Evolutionary conservation across 352 stramenopile species (phyloP), one percentile per base, ranked within the genome.

Genomic region (Phytopythium mirpurense): DNA sequence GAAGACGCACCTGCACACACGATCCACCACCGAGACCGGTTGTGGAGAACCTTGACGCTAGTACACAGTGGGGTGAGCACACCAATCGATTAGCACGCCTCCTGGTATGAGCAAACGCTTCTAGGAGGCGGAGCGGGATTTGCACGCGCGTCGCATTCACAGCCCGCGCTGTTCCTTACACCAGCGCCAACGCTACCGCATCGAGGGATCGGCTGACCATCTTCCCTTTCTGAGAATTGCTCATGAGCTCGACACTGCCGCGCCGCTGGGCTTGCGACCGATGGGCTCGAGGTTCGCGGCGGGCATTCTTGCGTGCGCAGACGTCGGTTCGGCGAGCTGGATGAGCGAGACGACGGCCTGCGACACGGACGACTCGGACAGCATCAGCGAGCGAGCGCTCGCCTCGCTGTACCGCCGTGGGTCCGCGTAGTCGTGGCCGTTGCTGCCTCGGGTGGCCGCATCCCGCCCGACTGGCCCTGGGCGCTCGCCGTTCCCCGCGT

Each of bases 261-360:
- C 36, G 36, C 36, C 36, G 15, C 6, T 42, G 36, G 36, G 24
- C 18, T 42, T 9, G 36, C 36, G 10, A 10, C 16, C 41, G 21
- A 46, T 31, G 2, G 41, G 12, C 31, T 51, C 45, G 18, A 37
- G 29, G 16, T 29, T 24, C 18, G 36, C 3, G 10, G 36, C 1
- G 2, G 36, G 36, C 36, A 42, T 16, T 24, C 36, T 42, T 23
- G 16, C 18, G 36, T 12, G 11, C 18, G 24, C 41, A n/a, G 12
- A 31, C n/a, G 29, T 53, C 46, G 48, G 43, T 19, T 37, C 26
- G 24, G 43, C 43, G 14, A 50, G 43, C 43, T 50, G 43, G 43
- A 50, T 54, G 5, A 43, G 35, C 23, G 34, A 54, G 2, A 45
- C 47, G 14, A 44, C 34, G 11, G 37, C 37, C 21, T 54, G 36